These are phyloP conservation scores for Lachancea sp. DNA, from an alignment of 805 yeast genomes.

Conservation along the genomic window DNA sequence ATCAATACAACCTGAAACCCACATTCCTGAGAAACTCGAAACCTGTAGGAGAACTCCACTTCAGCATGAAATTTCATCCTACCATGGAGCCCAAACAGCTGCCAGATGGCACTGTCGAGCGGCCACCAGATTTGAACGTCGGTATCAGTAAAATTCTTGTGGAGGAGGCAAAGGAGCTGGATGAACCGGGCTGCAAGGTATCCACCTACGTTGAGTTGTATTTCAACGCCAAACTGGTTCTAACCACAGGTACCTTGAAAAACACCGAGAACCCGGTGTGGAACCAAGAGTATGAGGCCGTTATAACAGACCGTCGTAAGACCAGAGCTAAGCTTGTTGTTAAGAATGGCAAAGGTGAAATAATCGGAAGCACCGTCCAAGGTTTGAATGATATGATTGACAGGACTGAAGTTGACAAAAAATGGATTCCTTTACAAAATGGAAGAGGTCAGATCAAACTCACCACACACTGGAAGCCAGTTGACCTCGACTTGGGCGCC, in stretches of 20 bases:
- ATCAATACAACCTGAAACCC: conserved; percentile 43
- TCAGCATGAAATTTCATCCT: conserved; percentile 71
- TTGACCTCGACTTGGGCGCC: conserved; percentile 56
- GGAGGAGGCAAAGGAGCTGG: conserved; percentile 36
- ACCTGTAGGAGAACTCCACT: conserved; percentile 67
- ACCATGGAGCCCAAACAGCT: conserved; percentile 51
- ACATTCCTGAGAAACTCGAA: conserved; percentile 75
- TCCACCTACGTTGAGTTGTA: conserved; percentile 67
- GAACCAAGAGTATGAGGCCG: conserved; percentile 55
- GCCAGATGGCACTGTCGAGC: conserved; percentile 76
- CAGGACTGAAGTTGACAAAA: conserved; percentile 67
- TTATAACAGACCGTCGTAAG: conserved; percentile 65
- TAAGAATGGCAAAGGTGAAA: conserved; percentile 52
- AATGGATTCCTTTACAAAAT: conserved; percentile 65
- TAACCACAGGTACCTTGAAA: conserved; percentile 53
- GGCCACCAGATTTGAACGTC: conserved; percentile 89
- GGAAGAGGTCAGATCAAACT: conserved; percentile 70
- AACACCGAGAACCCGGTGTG: conserved; percentile 62
- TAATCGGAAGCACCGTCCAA: conserved; percentile 54
- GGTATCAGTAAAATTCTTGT: conserved; percentile 66
- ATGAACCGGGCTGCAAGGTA: conserved; percentile 43
- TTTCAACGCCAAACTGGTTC: conserved; percentile 52
- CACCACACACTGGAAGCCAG: conserved; percentile 80
- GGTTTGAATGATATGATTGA: conserved; percentile 62
- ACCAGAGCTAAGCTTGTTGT: conserved; percentile 62